Conservation (phyloP, 257 asterid species). For the Verbascum thapsus region DNA sequence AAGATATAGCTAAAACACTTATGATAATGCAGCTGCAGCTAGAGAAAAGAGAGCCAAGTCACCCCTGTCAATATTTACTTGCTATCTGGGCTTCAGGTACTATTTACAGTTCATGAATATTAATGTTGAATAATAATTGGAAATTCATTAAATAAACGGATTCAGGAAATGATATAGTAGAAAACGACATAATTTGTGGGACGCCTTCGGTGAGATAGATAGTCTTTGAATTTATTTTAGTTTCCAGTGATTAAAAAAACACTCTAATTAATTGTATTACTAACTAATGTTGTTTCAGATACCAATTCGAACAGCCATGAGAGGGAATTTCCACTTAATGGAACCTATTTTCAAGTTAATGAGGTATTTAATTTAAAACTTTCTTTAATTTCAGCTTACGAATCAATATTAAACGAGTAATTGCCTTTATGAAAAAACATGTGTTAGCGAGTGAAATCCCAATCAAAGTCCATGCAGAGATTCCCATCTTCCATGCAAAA, state of each 20-base stretch:
- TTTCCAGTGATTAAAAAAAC: background rate
- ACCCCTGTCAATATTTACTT: conserved; percentile 35
- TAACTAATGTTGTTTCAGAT: conserved; percentile 25
- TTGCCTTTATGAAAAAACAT: conserved; percentile 22
- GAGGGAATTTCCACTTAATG: conserved; percentile 42
- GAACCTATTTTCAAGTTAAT: conserved; percentile 40
- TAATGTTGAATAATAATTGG: background rate
- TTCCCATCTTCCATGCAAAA: conserved; percentile 27
- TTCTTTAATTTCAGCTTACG: background rate
- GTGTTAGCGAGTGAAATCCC: conserved; percentile 40
- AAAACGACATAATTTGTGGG: conserved; percentile 31
- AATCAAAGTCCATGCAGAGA: conserved; percentile 29
- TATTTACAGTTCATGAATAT: background rate
- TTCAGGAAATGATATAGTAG: conserved; percentile 16
- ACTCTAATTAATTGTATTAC: too few relatives aligned
- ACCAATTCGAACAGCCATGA: conserved; percentile 32
- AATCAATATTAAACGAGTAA: background rate
- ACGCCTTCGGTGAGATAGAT: conserved; percentile 41
- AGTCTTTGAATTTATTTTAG: too few relatives aligned
- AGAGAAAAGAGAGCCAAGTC: conserved; percentile 29
- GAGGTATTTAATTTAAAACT: too few relatives aligned
- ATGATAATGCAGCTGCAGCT: conserved; percentile 39
- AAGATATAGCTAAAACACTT: background rate
- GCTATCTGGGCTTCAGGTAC: conserved; percentile 39
- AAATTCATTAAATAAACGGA: background rate